Base-by-base conservation (phyloP, 2,329 filamentous ascomycete genomes). In the Tolypocladium ovalisporum region DNA sequence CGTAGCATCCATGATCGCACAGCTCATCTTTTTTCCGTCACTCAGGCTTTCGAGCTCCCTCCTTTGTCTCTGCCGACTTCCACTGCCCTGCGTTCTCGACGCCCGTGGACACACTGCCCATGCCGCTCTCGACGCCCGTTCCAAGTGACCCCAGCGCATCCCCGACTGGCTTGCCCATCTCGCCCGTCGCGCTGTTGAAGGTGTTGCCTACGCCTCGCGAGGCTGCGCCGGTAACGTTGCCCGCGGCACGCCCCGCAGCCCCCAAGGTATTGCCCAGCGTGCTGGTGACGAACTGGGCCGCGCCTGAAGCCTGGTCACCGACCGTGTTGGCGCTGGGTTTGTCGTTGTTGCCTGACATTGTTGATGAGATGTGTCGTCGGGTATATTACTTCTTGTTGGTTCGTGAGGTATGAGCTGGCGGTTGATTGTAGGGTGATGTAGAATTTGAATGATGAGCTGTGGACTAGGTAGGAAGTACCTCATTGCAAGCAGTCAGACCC, bases 61-160 rank as follows among this genome's bases (percentile, higher is more conserved):
- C 17, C 22, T 51, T 32, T 2, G 9, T 19, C 47, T 34, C 47
- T 49, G 15, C 17, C 13, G 54, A 52, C 71, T 79, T 80, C 80
- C 80, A 83, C 65, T 83, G 69, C 3, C 82, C 82, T 13, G 81
- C 81, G 63, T 83, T 72, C 69, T 84, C 81, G 8, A 80, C 76
- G 0, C 81, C 80, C 68, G 79, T 76, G 17, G 77, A 76, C 2
- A 83, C 73, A 52, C 69, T 71, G 49, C 73, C 71, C 40, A 75
- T 68, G 1, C 79, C 83, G 51, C 74, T 72, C 70, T 84, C 75
- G 2, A 85, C 62, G 0, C 81, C 81, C 1, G 74, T 77, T 7
- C 80, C 80, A 9, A 82, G 64, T 61, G 75, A 79, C 9, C 76
- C 73, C 15, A 85, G 57, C 2, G 75, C 81, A 62, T 85, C 78